phyloP scores from a whole-genome alignment of 352 stramenopile species.

The Phytophthora cryptogea region DNA sequence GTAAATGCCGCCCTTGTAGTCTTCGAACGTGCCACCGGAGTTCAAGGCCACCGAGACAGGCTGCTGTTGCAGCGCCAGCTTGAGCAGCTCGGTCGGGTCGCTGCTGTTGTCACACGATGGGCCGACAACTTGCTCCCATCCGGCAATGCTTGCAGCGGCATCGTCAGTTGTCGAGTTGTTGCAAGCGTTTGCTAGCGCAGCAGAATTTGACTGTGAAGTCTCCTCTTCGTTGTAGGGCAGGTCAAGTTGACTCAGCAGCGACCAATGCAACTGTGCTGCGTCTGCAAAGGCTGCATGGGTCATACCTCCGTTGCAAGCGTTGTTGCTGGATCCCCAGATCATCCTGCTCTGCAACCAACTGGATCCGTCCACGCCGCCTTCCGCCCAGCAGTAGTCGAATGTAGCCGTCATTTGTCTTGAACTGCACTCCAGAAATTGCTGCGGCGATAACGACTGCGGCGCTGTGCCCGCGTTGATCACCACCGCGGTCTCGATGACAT shows the following conservation, averaged over 20 bases:
- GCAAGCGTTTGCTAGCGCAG: constrained; percentile 42
- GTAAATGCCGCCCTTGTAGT: constrained; percentile 83
- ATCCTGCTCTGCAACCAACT: constrained; percentile 68
- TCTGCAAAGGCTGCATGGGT: constrained; percentile 75
- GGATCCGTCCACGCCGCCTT: constrained; percentile 46
- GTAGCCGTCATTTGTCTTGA: constrained; percentile 66
- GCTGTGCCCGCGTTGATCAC: constrained; percentile 44
- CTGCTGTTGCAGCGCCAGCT: constrained; percentile 67
- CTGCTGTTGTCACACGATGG: constrained; percentile 54
- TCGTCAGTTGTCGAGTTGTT: constrained; percentile 35
- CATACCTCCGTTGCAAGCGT: constrained; percentile 75
- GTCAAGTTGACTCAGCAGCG: constrained; percentile 62
- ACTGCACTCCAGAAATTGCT: constrained; percentile 84
- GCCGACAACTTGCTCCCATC: constrained; percentile 72
- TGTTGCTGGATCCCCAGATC: constrained; percentile 75
- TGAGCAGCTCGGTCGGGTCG: constrained; percentile 65
- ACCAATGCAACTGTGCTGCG: constrained; percentile 53
- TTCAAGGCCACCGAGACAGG: constrained; percentile 82
- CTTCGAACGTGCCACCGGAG: constrained; percentile 75
- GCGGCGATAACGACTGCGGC: constrained; percentile 67
- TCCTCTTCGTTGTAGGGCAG: constrained; percentile 71
- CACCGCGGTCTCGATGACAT: constrained; percentile 80
- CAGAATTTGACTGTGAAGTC: constrained; percentile 25
- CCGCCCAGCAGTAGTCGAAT: constrained; percentile 82
- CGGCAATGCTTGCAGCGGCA: constrained; percentile 64